Percentiles rank a stretch among this genome's conserved stretches.
phyloP scores from a whole-genome alignment of 2,329 filamentous ascomycete species.

The Nannizzia gypsea region DNA sequence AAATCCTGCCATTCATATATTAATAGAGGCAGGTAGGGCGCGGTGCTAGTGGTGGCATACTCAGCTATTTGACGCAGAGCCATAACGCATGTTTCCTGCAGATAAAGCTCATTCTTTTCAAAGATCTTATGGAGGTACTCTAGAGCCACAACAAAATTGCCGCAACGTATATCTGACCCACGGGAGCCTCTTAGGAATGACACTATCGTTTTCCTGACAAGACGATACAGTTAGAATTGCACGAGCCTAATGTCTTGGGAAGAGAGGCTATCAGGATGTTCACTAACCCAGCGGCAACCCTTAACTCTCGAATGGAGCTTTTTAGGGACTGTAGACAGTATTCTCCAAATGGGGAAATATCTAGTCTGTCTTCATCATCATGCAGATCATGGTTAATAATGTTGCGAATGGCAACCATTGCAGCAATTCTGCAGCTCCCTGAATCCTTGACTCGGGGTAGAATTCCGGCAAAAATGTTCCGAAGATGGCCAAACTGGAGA shows the following conservation, averaged over 20 bases:
- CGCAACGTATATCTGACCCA: slow-evolving; percentile 38
- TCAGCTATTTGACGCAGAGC: slow-evolving; percentile 75
- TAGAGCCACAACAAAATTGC: slow-evolving; percentile 59
- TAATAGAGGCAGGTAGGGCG: not conserved
- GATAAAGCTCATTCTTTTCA: slow-evolving; percentile 51
- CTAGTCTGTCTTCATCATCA: slow-evolving; percentile 51
- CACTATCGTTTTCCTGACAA: slow-evolving; percentile 48
- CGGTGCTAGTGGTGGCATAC: slow-evolving; percentile 29
- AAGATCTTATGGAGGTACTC: slow-evolving; percentile 61
- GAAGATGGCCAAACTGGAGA: slow-evolving; percentile 23
- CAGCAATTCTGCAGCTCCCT: slow-evolving; percentile 52
- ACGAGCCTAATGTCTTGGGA: no score
- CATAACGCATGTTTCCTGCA: slow-evolving; percentile 75
- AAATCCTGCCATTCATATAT: slow-evolving; percentile 39
- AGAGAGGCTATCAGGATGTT: not conserved
- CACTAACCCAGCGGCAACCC: slow-evolving; percentile 60
- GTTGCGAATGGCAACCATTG: slow-evolving; percentile 59
- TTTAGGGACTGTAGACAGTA: slow-evolving; percentile 72
- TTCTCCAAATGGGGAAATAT: slow-evolving; percentile 56
- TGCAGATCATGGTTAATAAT: slow-evolving; percentile 56
- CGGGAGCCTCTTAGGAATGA: slow-evolving; percentile 49
- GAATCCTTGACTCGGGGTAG: slow-evolving; percentile 36
- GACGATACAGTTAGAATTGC: not conserved
- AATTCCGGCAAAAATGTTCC: slow-evolving; percentile 35
- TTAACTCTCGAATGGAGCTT: slow-evolving; percentile 74